Conservation (phyloP, 78 protist genomes). For the Cavenderia fasciculata region DNA sequence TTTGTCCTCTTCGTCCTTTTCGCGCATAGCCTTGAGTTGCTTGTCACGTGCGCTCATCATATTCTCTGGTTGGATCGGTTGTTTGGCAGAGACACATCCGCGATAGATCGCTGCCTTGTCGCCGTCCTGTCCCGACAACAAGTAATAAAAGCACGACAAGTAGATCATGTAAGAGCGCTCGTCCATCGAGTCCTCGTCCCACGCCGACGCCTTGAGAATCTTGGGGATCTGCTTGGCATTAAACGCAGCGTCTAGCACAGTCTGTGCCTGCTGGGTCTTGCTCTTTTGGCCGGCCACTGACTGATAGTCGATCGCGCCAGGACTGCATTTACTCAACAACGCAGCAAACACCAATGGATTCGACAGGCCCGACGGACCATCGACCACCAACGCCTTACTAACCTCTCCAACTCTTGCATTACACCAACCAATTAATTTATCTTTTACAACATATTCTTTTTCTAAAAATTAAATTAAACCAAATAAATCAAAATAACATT, state of each 20-base stretch:
- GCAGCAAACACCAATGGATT: constrained; percentile 71
- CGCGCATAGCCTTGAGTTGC: constrained; percentile 17
- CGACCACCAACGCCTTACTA: not conserved
- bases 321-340: not conserved
- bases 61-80: constrained; percentile 7
- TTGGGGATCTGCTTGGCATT: constrained; percentile 10
- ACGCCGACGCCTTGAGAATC: constrained; percentile 1
- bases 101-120: not conserved
- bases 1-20: constrained; percentile 8
- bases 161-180: constrained; percentile 43
- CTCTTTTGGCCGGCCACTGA: not conserved
- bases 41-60: constrained; percentile 19
- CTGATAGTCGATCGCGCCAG: not conserved
- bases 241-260: constrained; percentile 16
- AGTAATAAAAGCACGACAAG: constrained; percentile 36
- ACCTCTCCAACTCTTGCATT: not conserved
- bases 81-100: not conserved
- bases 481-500: no score
- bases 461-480: no score
- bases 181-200: constrained; percentile 36
- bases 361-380: not conserved
- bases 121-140: not conserved
- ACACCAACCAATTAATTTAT: constrained; percentile 38
- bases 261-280: constrained; percentile 21
- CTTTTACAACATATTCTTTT: constrained; percentile 39